Evolutionary conservation across 2,329 filamentous ascomycete genomes (phyloP).

Genomic region (Colletotrichum theobromicola): DNA sequence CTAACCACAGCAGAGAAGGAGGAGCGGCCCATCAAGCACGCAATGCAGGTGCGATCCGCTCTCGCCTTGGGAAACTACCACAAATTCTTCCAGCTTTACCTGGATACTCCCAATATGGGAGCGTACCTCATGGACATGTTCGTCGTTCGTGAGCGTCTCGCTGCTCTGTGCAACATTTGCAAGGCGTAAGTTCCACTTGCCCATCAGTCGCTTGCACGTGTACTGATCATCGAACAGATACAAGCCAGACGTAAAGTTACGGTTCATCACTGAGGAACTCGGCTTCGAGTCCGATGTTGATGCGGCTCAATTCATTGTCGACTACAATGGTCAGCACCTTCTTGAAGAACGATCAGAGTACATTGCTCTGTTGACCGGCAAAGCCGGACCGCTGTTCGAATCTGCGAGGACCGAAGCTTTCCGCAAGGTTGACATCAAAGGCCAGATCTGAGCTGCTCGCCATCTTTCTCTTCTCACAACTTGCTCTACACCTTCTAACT

Average conservation of each 20-base stretch:
- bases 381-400: slow-evolving; percentile 78
- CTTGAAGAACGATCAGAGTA: slow-evolving; percentile 79
- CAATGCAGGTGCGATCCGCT: slow-evolving; percentile 87
- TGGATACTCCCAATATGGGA: slow-evolving; percentile 95
- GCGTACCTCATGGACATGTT: slow-evolving; percentile 99
- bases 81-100: slow-evolving; percentile 95
- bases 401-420: slow-evolving; percentile 75
- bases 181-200: slow-evolving; percentile 77
- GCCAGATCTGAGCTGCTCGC: slow-evolving; percentile 74
- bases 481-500: slow-evolving; percentile 7
- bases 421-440: slow-evolving; percentile 92
- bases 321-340: slow-evolving; percentile 76
- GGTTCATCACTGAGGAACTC: slow-evolving; percentile 94
- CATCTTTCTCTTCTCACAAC: slow-evolving; percentile 5
- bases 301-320: slow-evolving; percentile 88
- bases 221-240: slow-evolving; percentile 71
- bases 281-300: slow-evolving; percentile 93
- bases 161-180: slow-evolving; percentile 90
- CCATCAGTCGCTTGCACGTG: not conserved
- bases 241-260: slow-evolving; percentile 86
- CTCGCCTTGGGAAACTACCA: slow-evolving; percentile 96
- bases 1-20: slow-evolving; percentile 97
- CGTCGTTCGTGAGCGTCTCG: slow-evolving; percentile 88
- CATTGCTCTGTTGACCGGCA: slow-evolving; percentile 75
- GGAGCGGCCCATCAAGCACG: slow-evolving; percentile 85